These are phyloP conservation scores for Cylindrotheca closterium DNA, from an alignment of 108 stramenopile genomes.

Conservation along the genomic window DNA sequence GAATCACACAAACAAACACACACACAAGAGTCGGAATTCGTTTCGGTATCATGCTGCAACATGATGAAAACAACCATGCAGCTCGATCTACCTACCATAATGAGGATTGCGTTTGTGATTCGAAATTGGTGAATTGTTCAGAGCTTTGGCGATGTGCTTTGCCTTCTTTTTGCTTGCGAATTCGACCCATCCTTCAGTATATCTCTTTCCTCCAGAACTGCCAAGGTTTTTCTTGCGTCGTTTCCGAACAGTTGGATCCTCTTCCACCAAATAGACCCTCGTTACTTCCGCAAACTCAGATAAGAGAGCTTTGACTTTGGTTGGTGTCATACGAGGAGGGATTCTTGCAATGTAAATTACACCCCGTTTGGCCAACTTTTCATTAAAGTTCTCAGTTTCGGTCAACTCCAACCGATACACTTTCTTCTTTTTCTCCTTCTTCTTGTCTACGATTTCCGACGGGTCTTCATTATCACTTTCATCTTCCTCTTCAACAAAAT, in stretches of 20 bases:
- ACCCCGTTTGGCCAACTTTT: constrained; percentile 69
- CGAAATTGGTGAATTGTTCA: constrained; percentile 86
- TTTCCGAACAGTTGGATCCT: constrained; percentile 81
- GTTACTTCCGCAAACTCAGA: constrained; percentile 88
- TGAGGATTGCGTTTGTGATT: constrained; percentile 81
- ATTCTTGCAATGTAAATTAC: constrained; percentile 94
- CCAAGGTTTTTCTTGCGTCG: constrained; percentile 67
- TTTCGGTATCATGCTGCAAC: not conserved
- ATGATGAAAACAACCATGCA: not conserved
- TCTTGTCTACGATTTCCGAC: constrained; percentile 5
- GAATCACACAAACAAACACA: too few species aligned
- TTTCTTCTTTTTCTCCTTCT: constrained; percentile 41
- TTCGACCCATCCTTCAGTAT: constrained; percentile 96
- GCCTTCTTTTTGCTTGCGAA: constrained; percentile 90
- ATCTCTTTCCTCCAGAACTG: constrained; percentile 81
- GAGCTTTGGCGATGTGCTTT: constrained; percentile 70
- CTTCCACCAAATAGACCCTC: constrained; percentile 91
- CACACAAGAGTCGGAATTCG: too few species aligned
- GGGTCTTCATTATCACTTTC: constrained; percentile 6
- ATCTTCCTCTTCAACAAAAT: constrained; percentile 1
- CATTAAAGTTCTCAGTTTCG: constrained; percentile 79
- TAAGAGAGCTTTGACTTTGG: constrained; percentile 90
- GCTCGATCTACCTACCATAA: constrained; percentile 40
- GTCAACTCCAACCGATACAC: constrained; percentile 57
- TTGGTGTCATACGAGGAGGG: constrained; percentile 95